Percentiles rank a stretch among this genome's conserved stretches.
These are phyloP conservation scores for Chytridium lagenaria DNA, from an alignment of 371 early-diverging fungal species.

Conservation along the genomic window DNA sequence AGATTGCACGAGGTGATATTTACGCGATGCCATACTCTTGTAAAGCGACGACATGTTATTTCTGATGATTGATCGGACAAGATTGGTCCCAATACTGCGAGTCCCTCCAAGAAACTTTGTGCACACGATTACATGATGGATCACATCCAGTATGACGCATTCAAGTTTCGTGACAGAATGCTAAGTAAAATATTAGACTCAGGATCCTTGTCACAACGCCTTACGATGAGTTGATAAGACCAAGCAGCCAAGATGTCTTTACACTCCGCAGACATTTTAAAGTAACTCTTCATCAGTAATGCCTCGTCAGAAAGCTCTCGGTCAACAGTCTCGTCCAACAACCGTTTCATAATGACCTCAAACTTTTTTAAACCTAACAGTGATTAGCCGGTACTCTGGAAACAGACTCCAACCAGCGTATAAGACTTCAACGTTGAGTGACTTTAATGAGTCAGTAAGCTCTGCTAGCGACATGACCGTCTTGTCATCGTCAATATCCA, in stretches of 20 bases:
- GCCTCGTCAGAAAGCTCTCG: conserved; percentile 47
- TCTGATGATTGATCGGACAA: conserved; percentile 43
- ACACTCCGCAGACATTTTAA: conserved; percentile 45
- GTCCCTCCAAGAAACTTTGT: conserved; percentile 35
- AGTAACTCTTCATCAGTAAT: conserved; percentile 42
- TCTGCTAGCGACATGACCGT: conserved; percentile 19
- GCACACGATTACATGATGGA: conserved; percentile 38
- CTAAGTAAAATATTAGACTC: conserved; percentile 24
- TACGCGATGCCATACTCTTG: conserved; percentile 47
- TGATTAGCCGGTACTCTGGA: no score
- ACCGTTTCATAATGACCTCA: conserved; percentile 23
- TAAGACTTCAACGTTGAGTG: conserved; percentile 41
- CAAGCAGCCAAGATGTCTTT: conserved; percentile 50
- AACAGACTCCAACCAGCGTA: conserved; percentile 22
- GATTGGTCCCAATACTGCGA: conserved; percentile 29
- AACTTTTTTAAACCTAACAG: conserved; percentile 38
- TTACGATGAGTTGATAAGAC: conserved; percentile 47
- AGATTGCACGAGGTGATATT: conserved; percentile 38
- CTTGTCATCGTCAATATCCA: not conserved
- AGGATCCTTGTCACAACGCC: not conserved
- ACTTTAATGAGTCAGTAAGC: conserved; percentile 24
- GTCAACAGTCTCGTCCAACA: conserved; percentile 43
- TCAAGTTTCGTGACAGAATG: conserved; percentile 40
- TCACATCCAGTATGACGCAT: conserved; percentile 40
- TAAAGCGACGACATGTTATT: conserved; percentile 47